phyloP scores from a whole-genome alignment of 768 basidiomycete species.

The Tulasnella sp. region DNA sequence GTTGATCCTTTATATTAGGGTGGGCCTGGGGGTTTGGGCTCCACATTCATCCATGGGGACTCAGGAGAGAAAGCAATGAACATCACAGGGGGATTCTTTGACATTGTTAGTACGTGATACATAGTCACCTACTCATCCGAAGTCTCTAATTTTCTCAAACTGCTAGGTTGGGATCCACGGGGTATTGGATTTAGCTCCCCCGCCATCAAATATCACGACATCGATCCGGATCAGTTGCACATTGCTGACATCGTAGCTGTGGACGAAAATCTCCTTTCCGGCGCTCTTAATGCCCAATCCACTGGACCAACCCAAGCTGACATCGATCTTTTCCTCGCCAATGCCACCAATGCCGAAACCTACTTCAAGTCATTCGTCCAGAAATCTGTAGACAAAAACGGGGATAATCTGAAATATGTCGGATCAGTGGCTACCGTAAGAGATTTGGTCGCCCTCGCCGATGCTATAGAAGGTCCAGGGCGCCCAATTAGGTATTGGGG shows the following conservation, averaged over 20 bases:
- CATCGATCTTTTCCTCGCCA: not conserved
- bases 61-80: not conserved
- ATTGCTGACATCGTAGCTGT: not conserved
- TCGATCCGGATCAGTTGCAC: too few species aligned
- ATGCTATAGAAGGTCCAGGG: not conserved
- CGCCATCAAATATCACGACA: not conserved
- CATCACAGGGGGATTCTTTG: not conserved
- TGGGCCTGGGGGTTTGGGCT: not conserved
- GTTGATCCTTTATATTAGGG: too few species aligned
- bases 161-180: conserved; percentile 4
- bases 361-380: not conserved
- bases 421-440: not conserved
- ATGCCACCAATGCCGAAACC: not conserved
- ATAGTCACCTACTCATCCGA: too few species aligned
- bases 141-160: too few species aligned
- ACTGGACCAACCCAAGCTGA: not conserved
- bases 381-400: not conserved
- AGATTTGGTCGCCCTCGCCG: not conserved
- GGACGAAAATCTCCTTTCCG: not conserved
- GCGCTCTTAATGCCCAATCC: not conserved
- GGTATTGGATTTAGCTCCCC: not conserved
- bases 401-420: not conserved
- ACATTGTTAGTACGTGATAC: conserved; percentile 1
- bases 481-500: not conserved
- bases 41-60: not conserved